These are phyloP conservation scores for Tuctoria greenei DNA, from an alignment of 176 grass and related monocot species.

Conservation along the genomic window DNA sequence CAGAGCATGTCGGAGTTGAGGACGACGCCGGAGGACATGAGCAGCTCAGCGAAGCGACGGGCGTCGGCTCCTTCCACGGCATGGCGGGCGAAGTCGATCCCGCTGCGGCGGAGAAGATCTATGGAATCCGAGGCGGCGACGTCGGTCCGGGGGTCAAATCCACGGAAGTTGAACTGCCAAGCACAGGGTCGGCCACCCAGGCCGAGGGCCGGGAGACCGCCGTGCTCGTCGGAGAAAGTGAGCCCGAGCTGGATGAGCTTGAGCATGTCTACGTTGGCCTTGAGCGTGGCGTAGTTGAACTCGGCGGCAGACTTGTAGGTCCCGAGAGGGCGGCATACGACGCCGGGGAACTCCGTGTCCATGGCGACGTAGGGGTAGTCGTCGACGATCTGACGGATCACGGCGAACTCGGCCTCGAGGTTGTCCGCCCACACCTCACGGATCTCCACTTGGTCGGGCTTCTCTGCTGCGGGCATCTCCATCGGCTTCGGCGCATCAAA, in stretches of 20 bases:
- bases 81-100: conserved; percentile 60
- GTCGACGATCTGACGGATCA: conserved; percentile 59
- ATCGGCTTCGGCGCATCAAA: conserved; percentile 49
- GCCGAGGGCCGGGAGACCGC: conserved; percentile 32
- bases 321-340: conserved; percentile 50
- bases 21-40: conserved; percentile 64
- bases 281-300: conserved; percentile 55
- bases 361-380: conserved; percentile 59
- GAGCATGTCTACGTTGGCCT: conserved; percentile 58
- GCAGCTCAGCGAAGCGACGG: conserved; percentile 59
- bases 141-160: conserved; percentile 50
- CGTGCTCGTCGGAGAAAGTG: conserved; percentile 48
- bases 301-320: conserved; percentile 37
- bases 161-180: conserved; percentile 75
- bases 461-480: conserved; percentile 39
- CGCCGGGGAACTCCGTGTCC: conserved; percentile 82
- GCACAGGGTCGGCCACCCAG: conserved; percentile 1
- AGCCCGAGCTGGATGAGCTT: conserved; percentile 69
- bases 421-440: conserved; percentile 72
- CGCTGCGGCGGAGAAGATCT: conserved; percentile 49
- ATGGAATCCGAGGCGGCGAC: conserved; percentile 57
- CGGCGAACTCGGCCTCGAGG: conserved; percentile 61
- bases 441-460: conserved; percentile 62
- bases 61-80: conserved; percentile 39
- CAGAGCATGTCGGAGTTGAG: conserved; percentile 49